phyloP scores from a whole-genome alignment of 495 filamentous ascomycete species.

The Penicillium soppii region DNA sequence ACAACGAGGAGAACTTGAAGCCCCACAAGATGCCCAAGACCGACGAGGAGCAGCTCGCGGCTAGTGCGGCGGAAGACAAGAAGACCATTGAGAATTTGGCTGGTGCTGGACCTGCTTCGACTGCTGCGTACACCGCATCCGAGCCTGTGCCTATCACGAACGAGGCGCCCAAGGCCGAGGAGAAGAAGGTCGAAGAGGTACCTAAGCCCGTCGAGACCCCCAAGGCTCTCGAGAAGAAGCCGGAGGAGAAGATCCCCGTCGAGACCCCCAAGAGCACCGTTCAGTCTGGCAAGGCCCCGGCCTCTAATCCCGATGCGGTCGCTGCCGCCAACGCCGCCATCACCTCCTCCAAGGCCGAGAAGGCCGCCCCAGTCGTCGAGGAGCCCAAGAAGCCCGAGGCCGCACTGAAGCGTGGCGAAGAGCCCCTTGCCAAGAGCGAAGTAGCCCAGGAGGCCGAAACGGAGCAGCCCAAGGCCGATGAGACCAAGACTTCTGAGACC shows the following conservation, averaged over 20 bases:
- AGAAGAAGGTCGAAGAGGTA: conserved; percentile 68
- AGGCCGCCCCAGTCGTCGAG: conserved; percentile 10
- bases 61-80: conserved; percentile 15
- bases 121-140: conserved; percentile 21
- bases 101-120: conserved; percentile 26
- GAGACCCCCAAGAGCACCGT: conserved; percentile 10
- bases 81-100: conserved; percentile 16
- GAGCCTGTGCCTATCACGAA: conserved; percentile 16
- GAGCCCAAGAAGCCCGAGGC: conserved; percentile 30
- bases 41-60: conserved; percentile 25
- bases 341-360: conserved; percentile 24
- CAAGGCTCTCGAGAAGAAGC: conserved; percentile 48
- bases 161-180: conserved; percentile 13
- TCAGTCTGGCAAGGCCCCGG: not conserved
- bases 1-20: conserved; percentile 24
- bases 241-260: conserved; percentile 66
- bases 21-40: conserved; percentile 32
- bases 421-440: conserved; percentile 34
- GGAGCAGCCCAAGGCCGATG: conserved; percentile 6
- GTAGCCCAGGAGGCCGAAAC: conserved; percentile 34
- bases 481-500: conserved; percentile 5
- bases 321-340: conserved; percentile 27
- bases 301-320: conserved; percentile 22
- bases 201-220: conserved; percentile 68
- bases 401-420: conserved; percentile 22